Conservation (phyloP, 441 rosid species). For the Mallotus japonicus region DNA sequence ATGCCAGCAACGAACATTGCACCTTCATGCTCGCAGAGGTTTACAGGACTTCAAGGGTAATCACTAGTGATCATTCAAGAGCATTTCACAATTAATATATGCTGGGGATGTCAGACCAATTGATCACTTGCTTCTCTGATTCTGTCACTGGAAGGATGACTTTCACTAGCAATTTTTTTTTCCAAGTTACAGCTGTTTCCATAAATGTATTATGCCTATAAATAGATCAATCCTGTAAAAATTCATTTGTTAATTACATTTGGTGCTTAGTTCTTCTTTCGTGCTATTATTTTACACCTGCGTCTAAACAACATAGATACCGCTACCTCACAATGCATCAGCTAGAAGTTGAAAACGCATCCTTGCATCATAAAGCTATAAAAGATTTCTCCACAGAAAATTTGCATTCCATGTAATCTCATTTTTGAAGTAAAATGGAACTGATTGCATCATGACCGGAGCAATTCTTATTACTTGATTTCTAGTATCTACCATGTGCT, state of each 20-base stretch:
- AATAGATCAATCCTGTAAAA: not conserved
- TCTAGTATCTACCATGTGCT: not conserved
- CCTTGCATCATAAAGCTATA: no score
- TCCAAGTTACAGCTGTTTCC: not conserved
- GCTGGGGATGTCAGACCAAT: not conserved
- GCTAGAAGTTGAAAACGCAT: no score
- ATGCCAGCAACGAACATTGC: not conserved
- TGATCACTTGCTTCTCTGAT: not conserved
- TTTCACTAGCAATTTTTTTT: not conserved
- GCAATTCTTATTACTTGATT: not conserved
- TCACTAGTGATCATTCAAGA: not conserved
- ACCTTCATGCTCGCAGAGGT: no score
- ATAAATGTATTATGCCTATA: not conserved
- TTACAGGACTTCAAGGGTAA: not conserved
- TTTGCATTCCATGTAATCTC: no score
- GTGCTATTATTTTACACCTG: no score
- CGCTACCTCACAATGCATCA: no score
- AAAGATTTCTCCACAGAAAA: no score
- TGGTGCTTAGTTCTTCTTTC: not conserved
- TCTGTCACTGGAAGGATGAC: not conserved
- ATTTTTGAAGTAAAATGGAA: no score
- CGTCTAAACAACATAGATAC: no score
- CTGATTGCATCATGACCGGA: not conserved
- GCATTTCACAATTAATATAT: not conserved
- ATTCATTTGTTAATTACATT: not conserved